Evolutionary conservation across 441 rosid genomes (phyloP), one percentile per base, ranked within the genome.

Genomic region (Adansonia rubrostipa): DNA sequence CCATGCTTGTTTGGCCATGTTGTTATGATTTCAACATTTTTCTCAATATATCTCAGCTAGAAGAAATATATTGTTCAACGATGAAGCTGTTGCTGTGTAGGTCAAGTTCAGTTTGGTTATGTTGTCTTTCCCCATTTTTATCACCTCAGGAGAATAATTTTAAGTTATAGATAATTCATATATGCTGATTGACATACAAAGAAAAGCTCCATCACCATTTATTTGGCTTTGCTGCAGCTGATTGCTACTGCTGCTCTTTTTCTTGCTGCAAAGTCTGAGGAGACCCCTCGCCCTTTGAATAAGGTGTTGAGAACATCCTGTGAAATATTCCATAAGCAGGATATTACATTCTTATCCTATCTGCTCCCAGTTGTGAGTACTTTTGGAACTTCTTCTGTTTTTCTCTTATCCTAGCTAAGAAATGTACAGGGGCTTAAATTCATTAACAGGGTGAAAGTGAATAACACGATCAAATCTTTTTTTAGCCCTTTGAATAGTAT

Each of bases 201-300:
- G 45, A 47, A 61, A 36, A 15, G 13, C 48, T 63, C 44, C 33
- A 15, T 63, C 3, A 4, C 44, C 24, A 63, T 68, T 77, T 65
- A 65, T 48, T 19, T 77, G 58, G 62, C 17, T 84, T 51, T 77
- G 50, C 79, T 83, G 85, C 90, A 92, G 96, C 61, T 90, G 82
- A 88, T 92, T 80, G 92, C 96, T 44, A 87, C 93, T 62, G 96
- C 94, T 82, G 88, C 93, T 64, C 89, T 92, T 65, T 92, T 92
- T 84, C 91, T 92, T 66, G 88, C 93, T 80, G 89, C 96, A 14
- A 92, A 92, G 82, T 89, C 88, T 0, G 96, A 90, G 89, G 96
- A 92, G 91, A 87, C 96, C 9, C 87, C 93, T 17, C 86, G 96
- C 19, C 92, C 93, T 71, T 70, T 92, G 83, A 92, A 87, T 64